Evolutionary conservation across 805 yeast species (phyloP).

Genomic region (Yarrowia hollandica): DNA sequence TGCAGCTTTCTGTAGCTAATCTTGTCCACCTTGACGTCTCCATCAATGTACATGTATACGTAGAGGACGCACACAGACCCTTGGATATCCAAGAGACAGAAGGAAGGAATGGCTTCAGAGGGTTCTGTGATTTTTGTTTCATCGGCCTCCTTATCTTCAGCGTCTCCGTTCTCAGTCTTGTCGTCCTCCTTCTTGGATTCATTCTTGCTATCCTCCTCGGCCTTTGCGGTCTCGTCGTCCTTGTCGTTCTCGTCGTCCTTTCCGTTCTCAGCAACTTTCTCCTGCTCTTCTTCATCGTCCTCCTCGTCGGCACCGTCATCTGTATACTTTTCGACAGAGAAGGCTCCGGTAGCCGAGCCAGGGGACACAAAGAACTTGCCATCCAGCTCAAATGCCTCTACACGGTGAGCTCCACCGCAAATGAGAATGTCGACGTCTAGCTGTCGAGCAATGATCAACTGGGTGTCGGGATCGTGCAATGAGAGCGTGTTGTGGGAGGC

Average conservation of each 20-base stretch:
- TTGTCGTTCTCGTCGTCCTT: conserved; percentile 39
- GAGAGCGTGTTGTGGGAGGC: conserved; percentile 86
- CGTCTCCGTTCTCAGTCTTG: conserved; percentile 1
- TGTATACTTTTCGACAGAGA: conserved; percentile 45
- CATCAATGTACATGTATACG: conserved; percentile 77
- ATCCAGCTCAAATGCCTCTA: conserved; percentile 89
- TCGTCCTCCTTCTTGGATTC: conserved; percentile 15
- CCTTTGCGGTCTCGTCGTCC: conserved; percentile 37
- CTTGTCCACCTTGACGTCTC: conserved; percentile 89
- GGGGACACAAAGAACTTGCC: conserved; percentile 95
- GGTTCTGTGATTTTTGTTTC: conserved; percentile 28
- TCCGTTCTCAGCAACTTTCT: conserved; percentile 39
- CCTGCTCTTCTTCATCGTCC: conserved; percentile 44
- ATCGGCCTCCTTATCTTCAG: not conserved
- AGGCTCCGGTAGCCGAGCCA: conserved; percentile 95
- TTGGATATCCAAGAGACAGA: conserved; percentile 84
- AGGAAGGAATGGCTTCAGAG: conserved; percentile 65
- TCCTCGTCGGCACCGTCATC: conserved; percentile 62
- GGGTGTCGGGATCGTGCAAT: conserved; percentile 78
- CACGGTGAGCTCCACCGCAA: conserved; percentile 92
- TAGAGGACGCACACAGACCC: conserved; percentile 75
- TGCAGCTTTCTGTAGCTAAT: conserved; percentile 55
- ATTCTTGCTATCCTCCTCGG: conserved; percentile 30
- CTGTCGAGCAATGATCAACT: conserved; percentile 80
- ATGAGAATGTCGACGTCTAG: conserved; percentile 87